phyloP scores from a whole-genome alignment of 2,329 filamentous ascomycete genomes.

The Aspergillus aculeatus region DNA sequence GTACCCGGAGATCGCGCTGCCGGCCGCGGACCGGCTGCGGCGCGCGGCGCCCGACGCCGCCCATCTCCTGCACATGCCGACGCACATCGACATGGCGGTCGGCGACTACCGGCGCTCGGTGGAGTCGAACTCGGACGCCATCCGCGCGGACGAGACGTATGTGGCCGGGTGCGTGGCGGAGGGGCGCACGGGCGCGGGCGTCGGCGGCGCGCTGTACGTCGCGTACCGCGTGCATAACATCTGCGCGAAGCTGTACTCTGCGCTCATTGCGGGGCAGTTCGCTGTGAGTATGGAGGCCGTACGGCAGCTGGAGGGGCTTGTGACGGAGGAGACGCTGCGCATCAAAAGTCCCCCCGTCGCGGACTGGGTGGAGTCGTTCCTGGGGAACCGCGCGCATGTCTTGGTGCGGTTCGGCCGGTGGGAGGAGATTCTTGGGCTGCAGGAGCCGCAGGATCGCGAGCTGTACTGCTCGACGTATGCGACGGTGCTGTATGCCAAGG shows the following conservation, averaged over 20 bases:
- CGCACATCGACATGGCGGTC: slow-evolving; percentile 69
- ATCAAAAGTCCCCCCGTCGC: slow-evolving; percentile 70
- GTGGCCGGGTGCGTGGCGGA: slow-evolving; percentile 57
- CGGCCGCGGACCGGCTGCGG: slow-evolving; percentile 61
- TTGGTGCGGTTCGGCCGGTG: slow-evolving; percentile 71
- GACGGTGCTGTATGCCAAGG: slow-evolving; percentile 66
- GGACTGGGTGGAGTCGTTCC: slow-evolving; percentile 72
- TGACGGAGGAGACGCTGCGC: slow-evolving; percentile 63
- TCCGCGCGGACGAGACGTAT: slow-evolving; percentile 66
- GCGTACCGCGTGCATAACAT: slow-evolving; percentile 72
- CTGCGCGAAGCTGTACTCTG: slow-evolving; percentile 72
- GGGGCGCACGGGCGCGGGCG: slow-evolving; percentile 59
- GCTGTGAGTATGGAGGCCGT: slow-evolving; percentile 61
- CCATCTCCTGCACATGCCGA: slow-evolving; percentile 73
- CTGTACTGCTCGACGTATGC: slow-evolving; percentile 70
- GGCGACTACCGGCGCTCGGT: slow-evolving; percentile 70
- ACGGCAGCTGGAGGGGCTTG: slow-evolving; percentile 56
- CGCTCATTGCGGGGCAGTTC: slow-evolving; percentile 70
- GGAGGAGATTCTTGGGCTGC: slow-evolving; percentile 62
- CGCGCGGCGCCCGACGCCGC: slow-evolving; percentile 65
- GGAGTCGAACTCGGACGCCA: slow-evolving; percentile 64
- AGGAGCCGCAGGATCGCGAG: slow-evolving; percentile 54
- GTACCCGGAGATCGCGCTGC: slow-evolving; percentile 60
- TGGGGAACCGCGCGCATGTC: slow-evolving; percentile 65
- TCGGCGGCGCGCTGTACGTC: slow-evolving; percentile 67